Evolutionary conservation across 306 rosid species (phyloP), one percentile per base, ranked within the genome.

Genomic region (Delonix regia): DNA sequence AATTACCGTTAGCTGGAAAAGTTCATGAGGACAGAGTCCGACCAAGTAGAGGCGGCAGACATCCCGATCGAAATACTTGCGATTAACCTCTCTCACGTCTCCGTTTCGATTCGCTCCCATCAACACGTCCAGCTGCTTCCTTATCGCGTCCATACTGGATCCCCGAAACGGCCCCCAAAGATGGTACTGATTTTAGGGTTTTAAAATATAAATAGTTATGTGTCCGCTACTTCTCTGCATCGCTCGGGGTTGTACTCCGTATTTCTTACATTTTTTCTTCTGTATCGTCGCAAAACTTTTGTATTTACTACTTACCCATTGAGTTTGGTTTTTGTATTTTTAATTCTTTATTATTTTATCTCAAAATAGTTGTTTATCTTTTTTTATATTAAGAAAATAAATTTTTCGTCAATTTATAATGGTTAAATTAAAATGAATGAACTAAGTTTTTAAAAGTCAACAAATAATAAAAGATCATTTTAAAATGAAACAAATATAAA

Each of bases 21-120:
- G 98, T 77, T 94, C 98, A 76, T 92, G 98, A 63, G 98, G 98
- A 53, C 98, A 94, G 34, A 94, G 98, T 0, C 98, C 98, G 30
- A 94, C 98, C 83, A 94, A 87, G 78, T 87, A 94, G 63, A 94
- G 92, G 48, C 98, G 97, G 72, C 98, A 94, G 1, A 94, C 97
- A 28, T 94, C 97, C 63, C 97, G 97, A 86, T 92, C 97, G 84
- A 86, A 94, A 66, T 92, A 94, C 83, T 94, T 94, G 82, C 98
- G 98, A 73, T 85, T 92, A 65, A 94, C 97, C 89, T 94, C 98
- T 39, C 96, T 87, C 5, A 94, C 98, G 75, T 94, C 98, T 47
- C 98, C 98, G 86, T 94, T 94, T 0, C 98, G 96, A 60, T 94
- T 94, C 1, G 98, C 97, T 19, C 98, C 98, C 98, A 94, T 94